These are phyloP conservation scores for Hawksworthiomyces lignivorus DNA, from an alignment of 2,329 filamentous ascomycete genomes.

Conservation along the genomic window DNA sequence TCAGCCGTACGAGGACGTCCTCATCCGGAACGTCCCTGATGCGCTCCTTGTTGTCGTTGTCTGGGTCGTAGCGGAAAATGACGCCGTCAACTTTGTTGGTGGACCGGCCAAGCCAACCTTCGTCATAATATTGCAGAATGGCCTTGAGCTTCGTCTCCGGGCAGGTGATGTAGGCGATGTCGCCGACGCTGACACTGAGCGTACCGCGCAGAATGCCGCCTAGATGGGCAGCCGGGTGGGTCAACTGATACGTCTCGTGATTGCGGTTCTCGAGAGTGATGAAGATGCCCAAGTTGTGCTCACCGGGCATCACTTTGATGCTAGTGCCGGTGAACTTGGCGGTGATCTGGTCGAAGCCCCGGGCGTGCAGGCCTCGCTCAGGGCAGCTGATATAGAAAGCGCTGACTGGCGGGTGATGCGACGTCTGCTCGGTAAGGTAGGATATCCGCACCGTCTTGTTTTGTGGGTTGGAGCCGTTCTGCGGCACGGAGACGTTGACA, in stretches of 20 bases:
- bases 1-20: constrained; percentile 74
- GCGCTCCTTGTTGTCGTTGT: constrained; percentile 70
- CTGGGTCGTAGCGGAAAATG: constrained; percentile 82
- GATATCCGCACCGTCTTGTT: constrained; percentile 66
- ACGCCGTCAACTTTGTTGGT: constrained; percentile 90
- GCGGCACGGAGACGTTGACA: constrained; percentile 45
- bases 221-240: constrained; percentile 86
- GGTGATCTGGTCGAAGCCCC: constrained; percentile 91
- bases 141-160: constrained; percentile 85
- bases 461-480: constrained; percentile 32
- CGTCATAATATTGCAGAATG: constrained; percentile 87
- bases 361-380: constrained; percentile 77
- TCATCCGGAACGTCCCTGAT: constrained; percentile 82
- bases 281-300: constrained; percentile 94
- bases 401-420: constrained; percentile 93
- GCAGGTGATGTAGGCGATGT: constrained; percentile 82
- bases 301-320: constrained; percentile 81
- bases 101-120: constrained; percentile 85
- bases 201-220: constrained; percentile 81
- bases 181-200: constrained; percentile 84
- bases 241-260: constrained; percentile 90
- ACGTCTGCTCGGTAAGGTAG: constrained; percentile 95
- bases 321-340: constrained; percentile 97
- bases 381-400: constrained; percentile 92
- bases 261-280: constrained; percentile 72